Base-by-base conservation (phyloP, 2,329 filamentous ascomycete species). In the Pseudogymnoascus sp. region DNA sequence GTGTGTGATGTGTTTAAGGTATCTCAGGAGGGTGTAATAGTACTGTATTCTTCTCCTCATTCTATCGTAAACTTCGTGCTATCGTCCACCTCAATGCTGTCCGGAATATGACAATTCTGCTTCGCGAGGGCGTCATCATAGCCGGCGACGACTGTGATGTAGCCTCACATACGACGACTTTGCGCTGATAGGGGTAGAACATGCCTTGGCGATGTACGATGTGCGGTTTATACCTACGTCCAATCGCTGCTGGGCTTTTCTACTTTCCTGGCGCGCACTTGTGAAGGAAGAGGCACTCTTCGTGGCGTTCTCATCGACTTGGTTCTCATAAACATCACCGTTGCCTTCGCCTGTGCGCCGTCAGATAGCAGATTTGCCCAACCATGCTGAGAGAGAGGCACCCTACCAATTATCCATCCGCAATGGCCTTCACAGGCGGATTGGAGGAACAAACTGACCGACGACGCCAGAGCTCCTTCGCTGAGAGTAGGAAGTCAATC, bases 21-120 rank as follows among this genome's bases (percentile, higher is more conserved):
- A 53, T 53, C 47, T 53, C 47, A 50, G 15, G 47, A 53, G 26
- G 23, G 26, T 53, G 47, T 53, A 53, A 53, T 53, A 53, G 26
- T 53, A 31, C 47, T 53, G 9, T 31, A 53, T 11, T 53, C 47
- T 17, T 53, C 47, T 53, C 47, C 15, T 31, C 47, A 53, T 17
- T 53, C 47, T 19, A 17, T 53, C 26, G 47, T 53, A 31, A 53
- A 53, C 47, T 53, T 31, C 23, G 26, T 53, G 47, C 8, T 17
- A 53, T 53, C 47, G 8, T 19, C 47, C 23, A 31, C 47, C 26
- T 53, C 47, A 53, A 17, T 53, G 47, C 13, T 53, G 47, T 4
- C 26, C n/a, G 31, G 47, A 53, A 53, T 31, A 31, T 31, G 23
- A 31, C 26, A 15, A 31, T 28, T 53, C 47, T 53, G 47, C 47